Evolutionary conservation across 148 eudicot species (phyloP), one percentile per base, ranked within the genome.

Genomic region (Cornus suecica): DNA sequence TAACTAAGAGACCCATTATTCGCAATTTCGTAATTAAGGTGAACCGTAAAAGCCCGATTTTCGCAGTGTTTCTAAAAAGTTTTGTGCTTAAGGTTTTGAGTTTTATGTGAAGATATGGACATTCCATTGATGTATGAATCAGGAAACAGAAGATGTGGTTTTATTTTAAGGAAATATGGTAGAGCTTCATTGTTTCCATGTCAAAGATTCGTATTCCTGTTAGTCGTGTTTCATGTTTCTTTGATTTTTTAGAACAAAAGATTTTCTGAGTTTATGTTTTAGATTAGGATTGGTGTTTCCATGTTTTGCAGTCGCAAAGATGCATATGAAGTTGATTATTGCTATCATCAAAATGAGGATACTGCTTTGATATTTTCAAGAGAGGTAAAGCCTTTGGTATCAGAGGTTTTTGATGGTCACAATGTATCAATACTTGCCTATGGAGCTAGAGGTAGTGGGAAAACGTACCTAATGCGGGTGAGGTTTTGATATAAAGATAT

Each of bases 391-490:
- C 94, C 88, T 72, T 42, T 90, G 80, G 76, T 95, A 73, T 69
- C 89, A 56, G 83, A 81, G 54, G 83, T 88, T 60, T 80, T 90
- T 72, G 79, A 82, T 78, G 98, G 97, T 34, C 84, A 78, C 74
- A 86, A 89, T 65, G 79, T 79, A 51, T 78, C 97, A 0, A 73
- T 95, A 70, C 85, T 95, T 73, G 94, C 92, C 23, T 90, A 83
- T 66, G 98, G 99, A 74, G 90, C 98, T 31, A 90, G 84, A 82
- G 90, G 88, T 56, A 91, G 97, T 74, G 99, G 99, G 71, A 95
- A 95, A 79, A 91, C 99, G 32, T 83, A 68, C 85, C 88, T 90
- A 22, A 71, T 95, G 45, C 94, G 88, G 89, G 99, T 95, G 51
- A 28, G 73, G 48, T 69, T 74, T 52, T 24, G 66, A 71, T 10